Percentiles rank a stretch among this genome's conserved stretches.
phyloP scores from a whole-genome alignment of 176 grass and related monocot species.

The Puya raimondii region DNA sequence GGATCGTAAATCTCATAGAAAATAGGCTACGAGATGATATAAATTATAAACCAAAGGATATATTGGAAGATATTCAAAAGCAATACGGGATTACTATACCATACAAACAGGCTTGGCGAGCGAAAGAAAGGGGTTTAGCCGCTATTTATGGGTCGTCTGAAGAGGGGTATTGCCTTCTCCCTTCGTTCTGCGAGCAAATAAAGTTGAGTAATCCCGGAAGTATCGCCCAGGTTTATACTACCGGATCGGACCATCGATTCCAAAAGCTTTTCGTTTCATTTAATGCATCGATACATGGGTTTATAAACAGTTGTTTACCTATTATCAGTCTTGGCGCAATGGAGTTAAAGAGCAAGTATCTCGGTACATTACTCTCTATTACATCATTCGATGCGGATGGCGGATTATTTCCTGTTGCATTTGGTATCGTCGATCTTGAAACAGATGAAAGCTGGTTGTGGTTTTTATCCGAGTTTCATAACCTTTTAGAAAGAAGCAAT shows the following conservation, averaged over 20 bases:
- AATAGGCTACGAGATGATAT: slow-evolving; percentile 16
- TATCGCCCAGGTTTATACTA: slow-evolving; percentile 21
- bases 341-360: slow-evolving; percentile 26
- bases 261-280: slow-evolving; percentile 24
- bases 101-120: slow-evolving; percentile 29
- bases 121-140: slow-evolving; percentile 27
- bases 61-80: slow-evolving; percentile 26
- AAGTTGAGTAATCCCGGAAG: slow-evolving; percentile 24
- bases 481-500: slow-evolving; percentile 11
- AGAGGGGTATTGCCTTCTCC: slow-evolving; percentile 26
- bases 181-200: slow-evolving; percentile 26
- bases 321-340: slow-evolving; percentile 18
- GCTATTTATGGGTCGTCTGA: slow-evolving; percentile 28
- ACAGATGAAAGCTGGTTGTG: slow-evolving; percentile 27
- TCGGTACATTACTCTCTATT: slow-evolving; percentile 15
- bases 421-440: slow-evolving; percentile 17
- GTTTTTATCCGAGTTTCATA: slow-evolving; percentile 30
- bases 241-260: slow-evolving; percentile 19
- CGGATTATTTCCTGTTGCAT: slow-evolving; percentile 23
- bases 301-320: slow-evolving; percentile 24
- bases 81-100: slow-evolving; percentile 28
- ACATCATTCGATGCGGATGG: slow-evolving; percentile 27
- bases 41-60: slow-evolving; percentile 28
- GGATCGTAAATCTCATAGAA: slow-evolving; percentile 30
- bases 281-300: slow-evolving; percentile 26